Evolutionary conservation across 2,329 filamentous ascomycete species (phyloP).

Genomic region (Colletotrichum australisinense): DNA sequence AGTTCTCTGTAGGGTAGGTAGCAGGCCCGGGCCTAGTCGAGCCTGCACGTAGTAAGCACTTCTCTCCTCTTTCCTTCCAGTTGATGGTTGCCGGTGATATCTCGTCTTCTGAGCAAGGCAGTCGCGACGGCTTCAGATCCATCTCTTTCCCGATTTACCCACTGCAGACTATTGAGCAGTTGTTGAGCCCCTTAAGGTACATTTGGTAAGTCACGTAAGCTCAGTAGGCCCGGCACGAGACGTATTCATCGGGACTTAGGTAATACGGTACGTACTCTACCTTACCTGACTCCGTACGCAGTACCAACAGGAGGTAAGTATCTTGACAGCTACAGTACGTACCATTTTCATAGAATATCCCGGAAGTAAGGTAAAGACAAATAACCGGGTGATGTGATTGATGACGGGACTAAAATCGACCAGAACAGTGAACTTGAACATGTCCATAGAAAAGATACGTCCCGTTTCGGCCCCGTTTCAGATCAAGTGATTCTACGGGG

Average conservation of each 20-base stretch:
- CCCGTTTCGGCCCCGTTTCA: slow-evolving; percentile 33
- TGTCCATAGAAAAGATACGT: slow-evolving; percentile 4
- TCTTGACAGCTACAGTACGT: too few relatives aligned
- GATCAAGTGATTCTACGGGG: slow-evolving; percentile 19
- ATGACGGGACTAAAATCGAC: too few relatives aligned
- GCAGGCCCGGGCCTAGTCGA: neutral
- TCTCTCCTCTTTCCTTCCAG: neutral
- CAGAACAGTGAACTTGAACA: neutral
- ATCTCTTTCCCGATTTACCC: neutral
- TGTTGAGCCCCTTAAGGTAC: neutral
- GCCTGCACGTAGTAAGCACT: neutral
- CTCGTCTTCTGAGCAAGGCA: too few relatives aligned
- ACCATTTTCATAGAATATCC: too few relatives aligned
- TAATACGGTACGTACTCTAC: too few relatives aligned
- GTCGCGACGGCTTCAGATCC: neutral
- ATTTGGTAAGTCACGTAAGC: neutral
- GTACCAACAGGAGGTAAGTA: too few relatives aligned
- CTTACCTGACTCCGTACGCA: too few relatives aligned
- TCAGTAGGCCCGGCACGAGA: too few relatives aligned
- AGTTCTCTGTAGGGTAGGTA: neutral
- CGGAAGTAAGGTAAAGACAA: too few relatives aligned
- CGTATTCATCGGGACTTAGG: too few relatives aligned
- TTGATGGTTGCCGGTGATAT: neutral
- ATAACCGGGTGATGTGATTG: too few relatives aligned
- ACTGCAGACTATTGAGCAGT: neutral